Evolutionary conservation across 106 monocot genomes (phyloP), one percentile per base, ranked within the genome.

Genomic region (Apostasia shenzhenica): DNA sequence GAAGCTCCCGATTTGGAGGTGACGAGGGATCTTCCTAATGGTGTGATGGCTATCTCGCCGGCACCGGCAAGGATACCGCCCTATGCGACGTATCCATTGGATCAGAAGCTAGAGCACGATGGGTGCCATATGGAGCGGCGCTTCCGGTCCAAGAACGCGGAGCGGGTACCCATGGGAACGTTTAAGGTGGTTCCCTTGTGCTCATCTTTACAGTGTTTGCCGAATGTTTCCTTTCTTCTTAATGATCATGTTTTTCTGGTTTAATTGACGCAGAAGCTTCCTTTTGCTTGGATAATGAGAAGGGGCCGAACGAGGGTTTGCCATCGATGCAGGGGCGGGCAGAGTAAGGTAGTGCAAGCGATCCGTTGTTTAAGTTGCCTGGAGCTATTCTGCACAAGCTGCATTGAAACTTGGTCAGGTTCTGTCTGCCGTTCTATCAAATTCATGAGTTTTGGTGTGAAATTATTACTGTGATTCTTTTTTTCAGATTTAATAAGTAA

Each of bases 81-180:
- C 42, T 52, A 70, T 80, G 77, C 56, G 8, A 73, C 14, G 10
- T 56, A 60, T 39, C 26, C 45, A 5, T 2, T 75, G 44, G 72
- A 79, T 53, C 55, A 55, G 37, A 84, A 84, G 72, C 42, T 88
- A 37, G 83, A 81, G 46, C 72, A 76, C 40, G 48, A 68, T 3
- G 70, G 62, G 1, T 53, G 14, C 8, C 26, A 60, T 2, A 55
- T 82, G 50, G 73, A 57, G 54, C 70, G 95, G 80, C 66, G 79
- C 50, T 81, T 92, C 51, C 74, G 95, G 26, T 97, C 95, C 14
- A 97, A 97, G 84, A 97, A 97, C 55, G 79, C 75, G 8, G 89
- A 82, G 80, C 79, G 68, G 6, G 56, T 77, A 6, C 86, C 82
- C 6, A 55, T 92, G 66, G 82, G 51, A n/a, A 48, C 75, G 6